Conservation (phyloP, 306 rosid species). For the Lotus japonicus region DNA sequence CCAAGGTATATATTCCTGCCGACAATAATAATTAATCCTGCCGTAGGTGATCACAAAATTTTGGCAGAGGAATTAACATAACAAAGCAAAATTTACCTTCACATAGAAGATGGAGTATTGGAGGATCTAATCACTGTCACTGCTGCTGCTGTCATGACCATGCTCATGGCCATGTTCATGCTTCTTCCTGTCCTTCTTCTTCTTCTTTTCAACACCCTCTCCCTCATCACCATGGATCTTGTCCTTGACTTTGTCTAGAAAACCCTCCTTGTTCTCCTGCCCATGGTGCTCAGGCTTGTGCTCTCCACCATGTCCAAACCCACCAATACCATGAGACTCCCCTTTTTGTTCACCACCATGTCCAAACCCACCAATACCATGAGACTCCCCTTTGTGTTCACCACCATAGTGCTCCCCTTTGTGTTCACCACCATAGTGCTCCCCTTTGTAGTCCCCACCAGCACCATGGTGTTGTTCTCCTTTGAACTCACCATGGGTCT, state of each 20-base stretch:
- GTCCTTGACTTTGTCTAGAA: conserved; percentile 49
- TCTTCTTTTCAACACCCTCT: conserved; percentile 4
- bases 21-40: too few species aligned
- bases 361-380: not conserved
- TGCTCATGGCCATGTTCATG: conserved; percentile 22
- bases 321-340: not conserved
- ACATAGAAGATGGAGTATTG: not conserved
- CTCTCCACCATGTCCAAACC: not conserved
- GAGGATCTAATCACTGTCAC: conserved; percentile 55
- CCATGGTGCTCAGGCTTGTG: conserved; percentile 20
- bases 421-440: not conserved
- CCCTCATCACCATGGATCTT: conserved; percentile 42
- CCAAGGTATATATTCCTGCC: too few species aligned
- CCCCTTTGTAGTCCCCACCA: not conserved
- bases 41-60: too few species aligned
- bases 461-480: not conserved
- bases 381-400: not conserved
- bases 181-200: conserved; percentile 34
- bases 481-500: not conserved
- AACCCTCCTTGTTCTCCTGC: conserved; percentile 31
- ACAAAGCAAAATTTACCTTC: not conserved
- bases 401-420: not conserved
- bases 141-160: conserved; percentile 48
- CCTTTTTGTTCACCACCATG: conserved; percentile 11
- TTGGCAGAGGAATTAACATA: not conserved